Base-by-base conservation (phyloP, 352 stramenopile genomes). In the Peronosclerospora sorghi region DNA sequence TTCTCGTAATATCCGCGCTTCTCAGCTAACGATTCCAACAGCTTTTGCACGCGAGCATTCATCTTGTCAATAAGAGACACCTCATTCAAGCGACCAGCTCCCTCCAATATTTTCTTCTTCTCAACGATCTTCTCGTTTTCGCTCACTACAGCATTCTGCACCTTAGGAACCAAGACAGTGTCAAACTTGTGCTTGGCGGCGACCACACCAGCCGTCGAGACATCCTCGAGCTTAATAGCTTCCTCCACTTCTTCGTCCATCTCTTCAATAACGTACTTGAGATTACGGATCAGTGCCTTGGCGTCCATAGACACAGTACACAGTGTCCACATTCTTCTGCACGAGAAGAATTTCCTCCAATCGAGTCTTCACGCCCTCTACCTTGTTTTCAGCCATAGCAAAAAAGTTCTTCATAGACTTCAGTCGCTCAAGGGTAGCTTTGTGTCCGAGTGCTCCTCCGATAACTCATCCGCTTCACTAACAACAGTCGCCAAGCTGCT, bases 301-400 rank as follows among this genome's bases (percentile, higher is more conserved):
- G 71, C 83, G 47, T 92, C 82, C 60, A 92, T 90, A 23, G 84
- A 78, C 12, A 95, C 81, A n/a, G n/a, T n/a, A n/a, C n/a, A n/a
- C n/a, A 0, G 72, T 68, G 32, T 89, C 78, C 9, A 92, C 65
- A 39, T 86, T 65, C 39, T 71, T 57, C 35, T 90, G 77, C 13
- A 69, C 59, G 8, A 62, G 65, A 12, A 92, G 47, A 23, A 59
- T 65, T 27, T 86, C 59, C 20, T 73, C 49, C 29, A 90, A 50
- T 13, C 57, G 64, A 20, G 50, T 47, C 48, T 90, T 87, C 15
- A 73, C 62, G 13, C 68, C 64, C 15, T 84, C 71, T 21, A 94
- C 65, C 49, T 79, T 68, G 30, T 38, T 66, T 45, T 86, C 73
- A n/a, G 90, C 67, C 35, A 73, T 83, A 2, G 50, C 54, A 13